Percentiles rank a stretch among this genome's conserved stretches.
Conservation (phyloP, 331 rosid species). For the Quercus phellos region DNA sequence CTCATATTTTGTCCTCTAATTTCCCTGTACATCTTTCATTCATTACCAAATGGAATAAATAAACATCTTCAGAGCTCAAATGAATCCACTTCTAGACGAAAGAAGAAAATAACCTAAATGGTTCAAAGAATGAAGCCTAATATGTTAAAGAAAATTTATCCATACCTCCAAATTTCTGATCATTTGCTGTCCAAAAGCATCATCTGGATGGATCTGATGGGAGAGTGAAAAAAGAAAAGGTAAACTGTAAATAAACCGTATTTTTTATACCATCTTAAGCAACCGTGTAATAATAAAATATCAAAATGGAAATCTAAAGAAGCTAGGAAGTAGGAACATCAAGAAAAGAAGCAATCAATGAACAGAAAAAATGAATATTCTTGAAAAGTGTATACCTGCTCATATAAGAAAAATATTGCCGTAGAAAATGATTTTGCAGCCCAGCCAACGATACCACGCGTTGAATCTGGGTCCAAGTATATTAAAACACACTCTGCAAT, state of each 20-base stretch:
- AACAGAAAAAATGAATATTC: not conserved
- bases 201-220: slow-evolving; percentile 83
- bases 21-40: not conserved
- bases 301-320: not conserved
- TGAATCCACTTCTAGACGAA: not conserved
- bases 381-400: slow-evolving; percentile 64
- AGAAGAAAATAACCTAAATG: not conserved
- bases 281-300: not conserved
- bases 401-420: slow-evolving; percentile 78
- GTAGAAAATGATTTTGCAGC: slow-evolving; percentile 76
- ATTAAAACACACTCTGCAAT: slow-evolving; percentile 99
- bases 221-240: not conserved
- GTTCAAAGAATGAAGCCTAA: not conserved
- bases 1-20: not conserved
- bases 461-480: slow-evolving; percentile 93
- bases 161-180: slow-evolving; percentile 86
- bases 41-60: not conserved
- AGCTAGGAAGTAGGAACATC: not conserved
- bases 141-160: slow-evolving; percentile 1
- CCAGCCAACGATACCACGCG: slow-evolving; percentile 70
- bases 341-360: slow-evolving; percentile 7
- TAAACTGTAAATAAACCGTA: slow-evolving; percentile 11
- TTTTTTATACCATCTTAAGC: not conserved
- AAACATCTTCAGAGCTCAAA: not conserved
- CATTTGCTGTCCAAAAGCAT: slow-evolving; percentile 98